Conservation (phyloP, 768 basidiomycete species). For the Lactarius trivialis region DNA sequence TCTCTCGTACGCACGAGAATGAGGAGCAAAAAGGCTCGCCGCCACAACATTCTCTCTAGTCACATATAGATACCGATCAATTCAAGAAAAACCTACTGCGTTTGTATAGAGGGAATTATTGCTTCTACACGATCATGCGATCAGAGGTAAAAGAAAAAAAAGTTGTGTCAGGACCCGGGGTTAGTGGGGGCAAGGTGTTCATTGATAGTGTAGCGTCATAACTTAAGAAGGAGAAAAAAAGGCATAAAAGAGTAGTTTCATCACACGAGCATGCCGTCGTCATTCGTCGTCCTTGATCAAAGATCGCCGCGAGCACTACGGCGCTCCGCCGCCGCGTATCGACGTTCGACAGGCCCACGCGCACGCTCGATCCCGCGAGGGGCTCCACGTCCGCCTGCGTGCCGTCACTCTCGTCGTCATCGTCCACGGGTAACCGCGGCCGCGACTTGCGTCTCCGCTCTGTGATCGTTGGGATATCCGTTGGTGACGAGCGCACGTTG, state of each 20-base stretch:
- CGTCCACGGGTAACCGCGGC: constrained; percentile 41
- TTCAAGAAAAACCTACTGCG: constrained; percentile 18
- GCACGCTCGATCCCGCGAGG: constrained; percentile 20
- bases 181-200: background rate
- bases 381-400: constrained; percentile 67
- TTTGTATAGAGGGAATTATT: background rate
- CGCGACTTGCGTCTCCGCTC: constrained; percentile 51
- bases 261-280: constrained; percentile 54
- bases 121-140: constrained; percentile 15
- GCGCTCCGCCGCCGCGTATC: constrained; percentile 48
- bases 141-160: background rate
- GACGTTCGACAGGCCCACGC: constrained; percentile 44
- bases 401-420: constrained; percentile 58
- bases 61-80: constrained; percentile 14
- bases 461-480: constrained; percentile 24
- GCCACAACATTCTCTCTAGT: background rate
- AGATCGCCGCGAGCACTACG: constrained; percentile 29
- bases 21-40: background rate
- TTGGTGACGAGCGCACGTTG: constrained; percentile 23
- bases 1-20: background rate
- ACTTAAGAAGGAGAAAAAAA: background rate
- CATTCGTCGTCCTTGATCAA: constrained; percentile 43
- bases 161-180: background rate
- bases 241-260: constrained; percentile 9
- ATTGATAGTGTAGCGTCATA: constrained; percentile 1